Evolutionary conservation across 164 flowering plant species (phyloP).

Genomic region (Dillenia turbinata): DNA sequence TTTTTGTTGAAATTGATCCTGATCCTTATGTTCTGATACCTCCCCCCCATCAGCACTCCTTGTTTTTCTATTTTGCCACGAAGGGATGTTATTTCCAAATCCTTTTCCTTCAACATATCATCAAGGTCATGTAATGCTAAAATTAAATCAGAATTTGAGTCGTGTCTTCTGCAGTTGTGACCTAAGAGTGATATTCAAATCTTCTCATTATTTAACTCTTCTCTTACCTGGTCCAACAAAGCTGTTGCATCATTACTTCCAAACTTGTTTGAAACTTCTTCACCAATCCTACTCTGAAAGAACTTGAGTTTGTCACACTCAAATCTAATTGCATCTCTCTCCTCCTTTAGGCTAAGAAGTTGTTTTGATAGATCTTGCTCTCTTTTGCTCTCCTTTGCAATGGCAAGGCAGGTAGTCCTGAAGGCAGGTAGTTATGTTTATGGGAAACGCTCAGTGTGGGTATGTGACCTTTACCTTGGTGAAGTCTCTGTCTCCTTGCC

Average conservation of each 20-base stretch:
- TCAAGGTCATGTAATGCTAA: conserved; percentile 86
- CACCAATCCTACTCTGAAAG: conserved; percentile 26
- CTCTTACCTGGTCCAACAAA: conserved; percentile 60
- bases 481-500: too few species aligned
- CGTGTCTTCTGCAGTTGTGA: conserved; percentile 86
- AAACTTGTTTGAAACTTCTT: conserved; percentile 28
- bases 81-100: conserved; percentile 31
- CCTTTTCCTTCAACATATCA: conserved; percentile 62
- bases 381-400: conserved; percentile 79
- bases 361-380: conserved; percentile 76
- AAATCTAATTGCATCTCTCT: conserved; percentile 57
- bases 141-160: conserved; percentile 76
- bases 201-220: conserved; percentile 75
- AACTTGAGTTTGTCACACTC: conserved; percentile 64
- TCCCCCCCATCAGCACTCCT: conserved; percentile 20
- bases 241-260: conserved; percentile 45
- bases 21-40: conserved; percentile 24
- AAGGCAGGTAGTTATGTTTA: too few species aligned
- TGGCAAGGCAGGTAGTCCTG: conserved; percentile 1
- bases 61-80: conserved; percentile 16
- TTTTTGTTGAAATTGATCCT: conserved; percentile 53
- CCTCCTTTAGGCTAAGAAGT: conserved; percentile 56
- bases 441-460: too few species aligned
- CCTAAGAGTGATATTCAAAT: conserved; percentile 64
- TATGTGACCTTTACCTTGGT: too few species aligned